Evolutionary conservation across 2,329 filamentous ascomycete species (phyloP), one percentile per base, ranked within the genome.

Genomic region (Ascochyta lentis): DNA sequence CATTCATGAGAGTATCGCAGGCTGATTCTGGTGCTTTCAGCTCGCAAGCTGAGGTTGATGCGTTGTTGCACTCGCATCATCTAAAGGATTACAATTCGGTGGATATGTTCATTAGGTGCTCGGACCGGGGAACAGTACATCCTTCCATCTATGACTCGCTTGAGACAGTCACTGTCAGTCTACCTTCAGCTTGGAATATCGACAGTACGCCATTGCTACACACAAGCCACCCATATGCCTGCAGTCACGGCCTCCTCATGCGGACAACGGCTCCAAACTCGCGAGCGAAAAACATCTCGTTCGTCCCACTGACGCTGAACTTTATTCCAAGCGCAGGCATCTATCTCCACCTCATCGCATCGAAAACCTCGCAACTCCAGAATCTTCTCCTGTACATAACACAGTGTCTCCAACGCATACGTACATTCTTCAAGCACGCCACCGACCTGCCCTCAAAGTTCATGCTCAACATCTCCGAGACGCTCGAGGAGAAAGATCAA

Each of bases 141-240:
- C 80, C 96, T 16, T 91, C 87, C 64, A 91, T 96, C 43, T 94
- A 94, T 72, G 90, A 96, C 72, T 93, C 90, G 6, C 91, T 96
- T 66, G 83, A 90, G 56, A 88, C 96, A 54, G 91, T 92, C 3
- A 83, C 77, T 12, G 87, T 92, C 58, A 73, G 78, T 54, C 81
- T 83, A 53, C 82, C 79, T 2, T 78, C 76, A 4, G 67, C 59
- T 53, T 73, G 70, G 67, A 70, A 59, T 12, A 71, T 80, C 48
- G 77, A 85, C 19, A 74, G 81, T 41, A 80, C 78, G 24, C 77
- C 83, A 10, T 62, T 85, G 24, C 71, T 79, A 16, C 90, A 96
- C 70, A 82, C 89, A 27, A 91, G 89, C 8, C 89, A 96, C 70
- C 84, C 89, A 0, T 81, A 87, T 29, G 83, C 87, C 42, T 89